Evolutionary conservation across 1,284 basidiomycete genomes (phyloP).

Genomic region (Schizophyllum commune): DNA sequence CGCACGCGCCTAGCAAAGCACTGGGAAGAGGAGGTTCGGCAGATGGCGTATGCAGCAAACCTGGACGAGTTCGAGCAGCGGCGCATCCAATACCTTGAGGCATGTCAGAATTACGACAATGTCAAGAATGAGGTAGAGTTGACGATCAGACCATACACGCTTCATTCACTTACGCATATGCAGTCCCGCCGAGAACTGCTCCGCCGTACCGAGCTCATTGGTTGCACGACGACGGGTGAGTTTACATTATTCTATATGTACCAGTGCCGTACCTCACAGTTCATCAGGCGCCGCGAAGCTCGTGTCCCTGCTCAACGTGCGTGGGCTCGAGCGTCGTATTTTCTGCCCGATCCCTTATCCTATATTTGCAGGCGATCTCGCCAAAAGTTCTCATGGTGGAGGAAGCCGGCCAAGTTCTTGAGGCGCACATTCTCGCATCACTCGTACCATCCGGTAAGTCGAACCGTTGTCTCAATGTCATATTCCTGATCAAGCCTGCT

Average conservation of each 20-base stretch:
- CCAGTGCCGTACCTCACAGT: not conserved
- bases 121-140: conserved; percentile 29
- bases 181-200: conserved; percentile 41
- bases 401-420: conserved; percentile 74
- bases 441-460: conserved; percentile 40
- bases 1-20: conserved; percentile 27
- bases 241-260: conserved; percentile 11
- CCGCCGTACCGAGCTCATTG: conserved; percentile 50
- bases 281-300: conserved; percentile 57
- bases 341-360: not conserved
- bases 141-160: not conserved
- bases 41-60: conserved; percentile 22
- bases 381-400: conserved; percentile 55
- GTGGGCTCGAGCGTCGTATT: conserved; percentile 2
- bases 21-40: conserved; percentile 26
- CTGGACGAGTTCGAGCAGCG: conserved; percentile 28
- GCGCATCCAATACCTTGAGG: conserved; percentile 19
- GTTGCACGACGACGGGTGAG: conserved; percentile 57
- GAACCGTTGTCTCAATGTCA: not conserved
- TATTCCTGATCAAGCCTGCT: not conserved
- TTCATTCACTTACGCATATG: not conserved
- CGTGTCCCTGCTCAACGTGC: conserved; percentile 46
- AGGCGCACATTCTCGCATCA: conserved; percentile 59
- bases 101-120: conserved; percentile 21
- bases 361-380: conserved; percentile 32